These are phyloP conservation scores for Colletotrichum paranaense DNA, from an alignment of 2,329 filamentous ascomycete genomes.

Conservation along the genomic window DNA sequence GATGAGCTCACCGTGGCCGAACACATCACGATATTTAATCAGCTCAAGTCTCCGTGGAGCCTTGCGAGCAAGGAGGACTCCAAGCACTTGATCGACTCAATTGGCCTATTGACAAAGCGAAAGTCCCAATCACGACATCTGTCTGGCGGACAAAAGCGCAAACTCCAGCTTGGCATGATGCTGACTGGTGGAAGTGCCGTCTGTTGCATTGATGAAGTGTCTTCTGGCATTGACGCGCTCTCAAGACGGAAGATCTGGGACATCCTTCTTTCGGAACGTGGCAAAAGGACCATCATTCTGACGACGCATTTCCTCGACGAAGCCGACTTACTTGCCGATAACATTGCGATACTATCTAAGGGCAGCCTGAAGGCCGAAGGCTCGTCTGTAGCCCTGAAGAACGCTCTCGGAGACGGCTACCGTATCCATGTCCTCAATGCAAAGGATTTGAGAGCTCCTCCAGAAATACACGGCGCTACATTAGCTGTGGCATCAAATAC, in stretches of 20 bases:
- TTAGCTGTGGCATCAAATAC: conserved; percentile 75
- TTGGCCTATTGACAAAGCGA: conserved; percentile 74
- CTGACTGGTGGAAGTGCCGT: conserved; percentile 79
- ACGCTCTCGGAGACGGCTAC: conserved; percentile 65
- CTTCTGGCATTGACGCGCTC: conserved; percentile 78
- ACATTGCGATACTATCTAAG: conserved; percentile 77
- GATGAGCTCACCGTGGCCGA: conserved; percentile 77
- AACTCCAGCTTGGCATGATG: conserved; percentile 83
- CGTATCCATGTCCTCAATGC: conserved; percentile 48
- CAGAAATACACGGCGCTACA: conserved; percentile 64
- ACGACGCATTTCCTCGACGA: conserved; percentile 85
- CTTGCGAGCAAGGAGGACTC: conserved; percentile 56
- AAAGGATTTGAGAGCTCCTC: conserved; percentile 57
- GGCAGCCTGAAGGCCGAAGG: conserved; percentile 75
- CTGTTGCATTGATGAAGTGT: conserved; percentile 81
- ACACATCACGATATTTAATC: conserved; percentile 77
- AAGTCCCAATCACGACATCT: conserved; percentile 71
- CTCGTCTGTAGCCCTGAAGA: conserved; percentile 76
- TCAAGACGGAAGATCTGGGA: conserved; percentile 63
- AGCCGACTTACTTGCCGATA: conserved; percentile 77
- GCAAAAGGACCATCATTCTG: conserved; percentile 73
- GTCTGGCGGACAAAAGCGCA: conserved; percentile 81
- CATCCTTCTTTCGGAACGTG: conserved; percentile 76
- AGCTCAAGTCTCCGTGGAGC: conserved; percentile 67
- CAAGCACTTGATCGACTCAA: conserved; percentile 64